Evolutionary conservation across 2,329 filamentous ascomycete genomes (phyloP).

Genomic region (Cercospora sp.): DNA sequence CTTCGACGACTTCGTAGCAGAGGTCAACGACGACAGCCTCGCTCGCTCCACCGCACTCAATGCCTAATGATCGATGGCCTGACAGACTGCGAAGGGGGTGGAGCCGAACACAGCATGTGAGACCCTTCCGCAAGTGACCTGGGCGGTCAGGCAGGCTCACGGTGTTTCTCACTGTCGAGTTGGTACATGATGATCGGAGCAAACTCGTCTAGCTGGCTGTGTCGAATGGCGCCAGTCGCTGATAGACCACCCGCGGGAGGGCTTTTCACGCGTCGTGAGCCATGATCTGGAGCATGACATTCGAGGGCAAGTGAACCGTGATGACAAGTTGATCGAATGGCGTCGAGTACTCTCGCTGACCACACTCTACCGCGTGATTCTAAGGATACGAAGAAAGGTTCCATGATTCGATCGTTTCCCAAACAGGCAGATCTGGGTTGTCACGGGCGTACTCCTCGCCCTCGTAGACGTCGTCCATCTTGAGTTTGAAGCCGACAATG

Average conservation of each 20-base stretch:
- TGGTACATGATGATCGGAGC: not conserved
- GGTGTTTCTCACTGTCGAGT: not conserved
- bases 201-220: not conserved
- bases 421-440: not conserved
- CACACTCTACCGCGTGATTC: not conserved
- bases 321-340: not conserved
- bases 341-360: not conserved
- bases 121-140: not conserved
- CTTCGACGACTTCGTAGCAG: not conserved
- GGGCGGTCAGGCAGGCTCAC: not conserved
- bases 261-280: not conserved
- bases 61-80: not conserved
- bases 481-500: conserved; percentile 5
- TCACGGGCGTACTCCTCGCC: not conserved
- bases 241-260: not conserved
- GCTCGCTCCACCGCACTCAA: not conserved
- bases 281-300: not conserved
- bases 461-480: not conserved
- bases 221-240: not conserved
- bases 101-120: not conserved
- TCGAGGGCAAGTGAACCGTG: not conserved
- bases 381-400: not conserved
- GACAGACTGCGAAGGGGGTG: not conserved
- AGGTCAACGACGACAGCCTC: not conserved
- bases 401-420: not conserved